Base-by-base conservation (phyloP, 2,329 filamentous ascomycete genomes). In the Tolypocladium endophyticum region DNA sequence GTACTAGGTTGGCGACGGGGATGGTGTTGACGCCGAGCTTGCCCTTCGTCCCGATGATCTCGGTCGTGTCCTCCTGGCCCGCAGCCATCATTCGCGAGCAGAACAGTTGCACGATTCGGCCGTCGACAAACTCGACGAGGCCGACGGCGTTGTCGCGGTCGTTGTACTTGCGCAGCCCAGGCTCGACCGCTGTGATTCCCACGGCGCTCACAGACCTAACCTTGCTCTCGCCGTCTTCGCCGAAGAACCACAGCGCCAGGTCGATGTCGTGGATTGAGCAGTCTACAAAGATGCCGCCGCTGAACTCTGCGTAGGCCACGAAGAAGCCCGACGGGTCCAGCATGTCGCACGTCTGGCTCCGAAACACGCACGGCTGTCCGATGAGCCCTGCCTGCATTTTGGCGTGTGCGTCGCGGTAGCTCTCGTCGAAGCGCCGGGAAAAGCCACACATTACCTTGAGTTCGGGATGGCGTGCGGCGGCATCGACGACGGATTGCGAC, bases 261-360 rank as follows among this genome's bases (percentile, higher is more conserved):
- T 70, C 68, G 11, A 88, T 88, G 67, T 88, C 85, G 73, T 88
- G 86, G 68, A 88, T 83, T 56, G 81, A 83, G 73, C 82, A 86
- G 74, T 89, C 86, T 56, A 88, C 86, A 64, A 88, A 88, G 68
- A 88, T 87, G n/a, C 85, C 85, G 53, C 86, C 85, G 2, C 77
- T 81, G 72, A 81, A 85, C 62, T 84, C 75, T 7, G 86, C 83
- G 69, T 88, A 88, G 28, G 79, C 77, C 55, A 88, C 84, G 69
- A 87, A 88, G 76, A 87, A 88, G 54, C 85, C 85, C 0, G 77
- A 78, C 0, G 84, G 82, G 61, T 87, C 84, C 60, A 83, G 78
- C 69, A 84, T 86, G 72, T 89, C 85, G 71, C 84, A 87, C 0
- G 85, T 88, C 71, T 88, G 86, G 54, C 79, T 83, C 64, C 85